Percentiles rank a stretch among this genome's conserved stretches.
phyloP scores from a whole-genome alignment of 345 rosid species.

The Camelina laxa region DNA sequence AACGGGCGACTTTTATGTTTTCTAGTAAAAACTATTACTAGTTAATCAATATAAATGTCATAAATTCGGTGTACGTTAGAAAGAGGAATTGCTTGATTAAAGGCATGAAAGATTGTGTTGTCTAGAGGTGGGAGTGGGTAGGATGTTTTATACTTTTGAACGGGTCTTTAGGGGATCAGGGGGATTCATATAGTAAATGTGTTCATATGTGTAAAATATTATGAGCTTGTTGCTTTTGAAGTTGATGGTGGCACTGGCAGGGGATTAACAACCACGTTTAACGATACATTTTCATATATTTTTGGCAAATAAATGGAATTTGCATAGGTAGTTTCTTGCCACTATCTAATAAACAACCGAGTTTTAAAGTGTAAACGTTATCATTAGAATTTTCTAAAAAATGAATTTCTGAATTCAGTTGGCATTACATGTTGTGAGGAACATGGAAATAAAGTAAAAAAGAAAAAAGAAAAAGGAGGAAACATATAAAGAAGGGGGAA shows the following conservation, averaged over 20 bases:
- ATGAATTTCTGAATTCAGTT: background rate
- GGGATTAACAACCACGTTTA: background rate
- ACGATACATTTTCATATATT: background rate
- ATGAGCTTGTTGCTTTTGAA: background rate
- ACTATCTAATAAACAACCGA: background rate
- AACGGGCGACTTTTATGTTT: slow-evolving; percentile 18
- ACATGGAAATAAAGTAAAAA: slow-evolving; percentile 17
- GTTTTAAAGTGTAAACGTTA: background rate
- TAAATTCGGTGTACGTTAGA: slow-evolving; percentile 27
- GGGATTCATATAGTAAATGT: slow-evolving; percentile 19
- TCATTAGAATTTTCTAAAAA: background rate
- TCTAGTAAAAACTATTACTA: background rate
- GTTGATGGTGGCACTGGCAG: background rate
- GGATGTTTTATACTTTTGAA: slow-evolving; percentile 41
- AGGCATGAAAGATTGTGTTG: slow-evolving; percentile 45
- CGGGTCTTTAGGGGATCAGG: slow-evolving; percentile 31
- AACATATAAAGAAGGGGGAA: slow-evolving; percentile 14
- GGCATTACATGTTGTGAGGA: slow-evolving; percentile 26
- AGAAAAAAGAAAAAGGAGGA: slow-evolving; percentile 3
- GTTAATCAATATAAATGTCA: slow-evolving; percentile 8
- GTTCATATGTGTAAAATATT: slow-evolving; percentile 14
- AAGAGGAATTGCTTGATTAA: slow-evolving; percentile 32
- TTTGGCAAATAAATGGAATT: background rate
- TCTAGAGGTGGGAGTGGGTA: slow-evolving; percentile 46
- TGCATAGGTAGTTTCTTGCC: background rate